These are phyloP conservation scores for Mycena rosella DNA, from an alignment of 768 basidiomycete species.

Conservation along the genomic window DNA sequence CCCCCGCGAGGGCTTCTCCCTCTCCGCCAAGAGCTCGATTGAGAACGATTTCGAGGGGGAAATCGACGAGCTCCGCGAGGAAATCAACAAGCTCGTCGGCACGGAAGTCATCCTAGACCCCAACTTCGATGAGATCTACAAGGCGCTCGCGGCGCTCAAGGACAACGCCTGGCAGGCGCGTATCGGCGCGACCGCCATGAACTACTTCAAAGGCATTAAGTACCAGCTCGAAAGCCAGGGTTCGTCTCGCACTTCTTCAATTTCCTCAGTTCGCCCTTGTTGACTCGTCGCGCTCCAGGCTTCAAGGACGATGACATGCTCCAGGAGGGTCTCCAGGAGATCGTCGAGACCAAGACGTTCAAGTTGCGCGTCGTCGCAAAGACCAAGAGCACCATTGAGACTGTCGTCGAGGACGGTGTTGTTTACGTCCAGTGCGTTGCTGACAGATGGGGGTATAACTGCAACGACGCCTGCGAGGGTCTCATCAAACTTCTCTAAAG, in stretches of 20 bases:
- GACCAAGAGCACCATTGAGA: slow-evolving; percentile 47
- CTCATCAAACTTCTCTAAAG: slow-evolving; percentile 44
- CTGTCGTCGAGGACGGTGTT: slow-evolving; percentile 50
- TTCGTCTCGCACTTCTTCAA: not conserved
- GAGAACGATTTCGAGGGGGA: slow-evolving; percentile 47
- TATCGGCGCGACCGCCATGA: slow-evolving; percentile 44
- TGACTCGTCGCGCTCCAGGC: slow-evolving; percentile 29
- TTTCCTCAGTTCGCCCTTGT: not conserved
- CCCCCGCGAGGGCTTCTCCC: slow-evolving; percentile 49
- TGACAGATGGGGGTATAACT: slow-evolving; percentile 41
- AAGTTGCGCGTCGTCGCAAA: slow-evolving; percentile 53
- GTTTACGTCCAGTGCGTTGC: slow-evolving; percentile 46
- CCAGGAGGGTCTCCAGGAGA: slow-evolving; percentile 55
- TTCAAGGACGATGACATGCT: slow-evolving; percentile 56
- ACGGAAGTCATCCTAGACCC: slow-evolving; percentile 52
- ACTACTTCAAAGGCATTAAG: slow-evolving; percentile 51
- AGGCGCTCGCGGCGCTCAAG: slow-evolving; percentile 33
- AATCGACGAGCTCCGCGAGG: slow-evolving; percentile 44
- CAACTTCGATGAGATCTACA: slow-evolving; percentile 53
- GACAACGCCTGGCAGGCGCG: slow-evolving; percentile 45
- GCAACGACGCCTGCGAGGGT: slow-evolving; percentile 38
- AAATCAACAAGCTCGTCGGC: slow-evolving; percentile 47
- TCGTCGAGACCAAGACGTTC: slow-evolving; percentile 52
- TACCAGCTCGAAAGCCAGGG: slow-evolving; percentile 46
- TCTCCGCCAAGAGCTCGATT: slow-evolving; percentile 51